These are phyloP conservation scores for Buddleja alternifolia DNA, from an alignment of 257 asterid species.

Conservation along the genomic window DNA sequence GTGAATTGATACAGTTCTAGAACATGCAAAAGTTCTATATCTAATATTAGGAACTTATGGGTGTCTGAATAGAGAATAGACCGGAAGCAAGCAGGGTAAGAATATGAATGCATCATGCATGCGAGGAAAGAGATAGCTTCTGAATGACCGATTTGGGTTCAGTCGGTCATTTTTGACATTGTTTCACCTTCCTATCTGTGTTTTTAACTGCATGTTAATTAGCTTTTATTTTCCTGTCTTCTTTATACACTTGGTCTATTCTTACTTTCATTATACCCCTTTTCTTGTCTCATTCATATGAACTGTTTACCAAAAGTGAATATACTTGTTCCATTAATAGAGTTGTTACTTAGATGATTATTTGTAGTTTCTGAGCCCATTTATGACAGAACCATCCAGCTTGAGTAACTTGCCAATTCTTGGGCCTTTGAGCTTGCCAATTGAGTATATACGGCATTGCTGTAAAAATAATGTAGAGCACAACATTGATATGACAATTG, in stretches of 20 bases:
- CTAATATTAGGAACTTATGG: too few species aligned
- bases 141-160: slow-evolving; percentile 1
- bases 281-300: neutral
- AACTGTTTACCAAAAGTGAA: neutral
- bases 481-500: neutral
- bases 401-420: slow-evolving; percentile 6
- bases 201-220: neutral
- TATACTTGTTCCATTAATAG: too few species aligned
- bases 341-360: neutral
- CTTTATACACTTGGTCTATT: neutral
- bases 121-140: slow-evolving; percentile 6
- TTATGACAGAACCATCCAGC: neutral
- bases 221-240: neutral
- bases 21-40: slow-evolving; percentile 6
- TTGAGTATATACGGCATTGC: neutral
- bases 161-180: neutral
- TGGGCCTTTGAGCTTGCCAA: neutral
- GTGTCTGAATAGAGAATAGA: neutral
- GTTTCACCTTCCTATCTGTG: neutral
- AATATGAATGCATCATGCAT: neutral
- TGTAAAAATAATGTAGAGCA: neutral
- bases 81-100: neutral
- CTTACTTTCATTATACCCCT: neutral
- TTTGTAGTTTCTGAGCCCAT: neutral
- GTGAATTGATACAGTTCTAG: neutral